Base-by-base conservation (phyloP, 805 yeast genomes). In the Sugiyamaella americana region DNA sequence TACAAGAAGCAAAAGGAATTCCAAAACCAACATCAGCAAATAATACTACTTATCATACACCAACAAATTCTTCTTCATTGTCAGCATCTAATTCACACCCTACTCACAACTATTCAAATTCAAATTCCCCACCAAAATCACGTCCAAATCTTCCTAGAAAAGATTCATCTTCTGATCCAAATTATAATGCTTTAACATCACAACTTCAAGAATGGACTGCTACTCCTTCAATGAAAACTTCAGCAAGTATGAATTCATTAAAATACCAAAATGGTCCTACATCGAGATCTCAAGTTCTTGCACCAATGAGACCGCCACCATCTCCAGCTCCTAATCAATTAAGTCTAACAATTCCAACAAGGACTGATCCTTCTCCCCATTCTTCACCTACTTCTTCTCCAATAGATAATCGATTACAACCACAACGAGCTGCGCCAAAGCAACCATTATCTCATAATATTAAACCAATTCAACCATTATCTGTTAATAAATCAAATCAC, bases 291-390 rank as follows among this genome's bases (percentile, higher is more conserved):
- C 17, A 35, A 13, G 18, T 16, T 11, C 52, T 56, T 22, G 57
- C 59, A 8, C 58, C 59, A n/a, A 26, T 55, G 36, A 47, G 59
- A 21, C 59, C 52, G 40, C 56, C 59, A 2, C 59, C 41, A 41
- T 32, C 37, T 26, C 32, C 32, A 8, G 35, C 47, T 3, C 50
- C 42, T 3, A 8, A 19, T 19, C n/a, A 40, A 8, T 13, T 35
- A 35, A 35, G 37, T 11, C 20, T 35, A 35, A 35, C 20, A 16
- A 35, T 41, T 16, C 38, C 37, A 11, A 8, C 41, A 11, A 26
- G 32, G 32, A 13, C 8, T 26, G 32, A 26, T 26, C 13, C 42
- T 3, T 37, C 29, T 24, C 41, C 26, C 29, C 41, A 43, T 13
- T 40, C 47, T 13, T 53, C 57, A 8, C 24, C 45, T n/a, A 35